A percentile compares a stretch with the other conserved stretches of the same genome.
These are phyloP conservation scores for Candida frijolesensis DNA, from an alignment of 1,139 yeast genomes.

Conservation along the genomic window DNA sequence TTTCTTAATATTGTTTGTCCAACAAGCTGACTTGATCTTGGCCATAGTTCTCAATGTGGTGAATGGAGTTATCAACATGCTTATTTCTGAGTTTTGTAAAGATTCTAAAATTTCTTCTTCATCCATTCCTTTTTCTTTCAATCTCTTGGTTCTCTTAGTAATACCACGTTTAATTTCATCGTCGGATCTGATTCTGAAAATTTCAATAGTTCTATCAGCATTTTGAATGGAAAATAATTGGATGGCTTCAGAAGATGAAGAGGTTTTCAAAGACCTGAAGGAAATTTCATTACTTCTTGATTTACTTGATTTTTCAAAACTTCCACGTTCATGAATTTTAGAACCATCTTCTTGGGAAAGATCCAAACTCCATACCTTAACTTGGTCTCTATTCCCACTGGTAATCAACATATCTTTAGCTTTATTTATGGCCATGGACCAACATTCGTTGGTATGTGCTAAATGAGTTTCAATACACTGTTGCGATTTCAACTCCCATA, in stretches of 20 bases:
- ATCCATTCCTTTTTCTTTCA: conserved; percentile 64
- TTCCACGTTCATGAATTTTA: conserved; percentile 65
- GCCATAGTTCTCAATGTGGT: conserved; percentile 59
- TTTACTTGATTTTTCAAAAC: conserved; percentile 75
- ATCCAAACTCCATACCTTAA: conserved; percentile 79
- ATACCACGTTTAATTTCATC: conserved; percentile 82
- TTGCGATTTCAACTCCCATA: conserved; percentile 90
- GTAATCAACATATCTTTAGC: conserved; percentile 56
- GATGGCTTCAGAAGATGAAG: conserved; percentile 18
- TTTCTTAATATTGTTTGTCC: conserved; percentile 48
- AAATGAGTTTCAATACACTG: conserved; percentile 94
- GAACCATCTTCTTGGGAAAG: conserved; percentile 50
- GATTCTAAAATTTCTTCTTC: conserved; percentile 63
- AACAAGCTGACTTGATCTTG: conserved; percentile 58
- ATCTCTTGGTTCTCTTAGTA: conserved; percentile 76
- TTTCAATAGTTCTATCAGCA: conserved; percentile 78
- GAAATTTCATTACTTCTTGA: conserved; percentile 67
- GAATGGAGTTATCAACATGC: conserved; percentile 64
- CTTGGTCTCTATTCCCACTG: conserved; percentile 77
- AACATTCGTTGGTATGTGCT: conserved; percentile 92
- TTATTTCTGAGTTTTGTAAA: conserved; percentile 55
- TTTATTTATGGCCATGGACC: conserved; percentile 65
- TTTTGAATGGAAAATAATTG: conserved; percentile 71
- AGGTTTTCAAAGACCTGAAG: conserved; percentile 41
- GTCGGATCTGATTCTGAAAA: conserved; percentile 74